These are phyloP conservation scores for Leccinum pellstonianum DNA, from an alignment of 768 basidiomycete species.

Conservation along the genomic window DNA sequence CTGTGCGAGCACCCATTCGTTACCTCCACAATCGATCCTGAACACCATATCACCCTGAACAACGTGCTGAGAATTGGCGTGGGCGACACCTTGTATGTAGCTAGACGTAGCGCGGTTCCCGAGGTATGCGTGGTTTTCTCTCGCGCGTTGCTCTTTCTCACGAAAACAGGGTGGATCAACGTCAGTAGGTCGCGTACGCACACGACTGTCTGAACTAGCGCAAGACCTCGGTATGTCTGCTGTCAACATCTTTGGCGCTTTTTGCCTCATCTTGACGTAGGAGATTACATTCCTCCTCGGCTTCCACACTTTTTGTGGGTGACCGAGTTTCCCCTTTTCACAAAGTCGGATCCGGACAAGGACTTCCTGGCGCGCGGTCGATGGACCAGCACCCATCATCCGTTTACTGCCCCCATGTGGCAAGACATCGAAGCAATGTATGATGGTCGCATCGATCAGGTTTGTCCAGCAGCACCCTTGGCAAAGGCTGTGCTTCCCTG, in stretches of 20 bases:
- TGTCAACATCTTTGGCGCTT: constrained; percentile 3
- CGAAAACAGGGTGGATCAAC: constrained; percentile 79
- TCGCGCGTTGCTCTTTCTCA: constrained; percentile 19
- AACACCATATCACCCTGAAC: constrained; percentile 36
- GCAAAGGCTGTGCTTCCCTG: neutral
- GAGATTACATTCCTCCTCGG: constrained; percentile 52
- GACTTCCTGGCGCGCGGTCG: constrained; percentile 80
- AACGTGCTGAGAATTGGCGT: constrained; percentile 41
- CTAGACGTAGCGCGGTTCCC: constrained; percentile 47
- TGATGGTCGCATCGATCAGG: constrained; percentile 60
- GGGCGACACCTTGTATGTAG: constrained; percentile 60
- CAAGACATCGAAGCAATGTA: constrained; percentile 81
- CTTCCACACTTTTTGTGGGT: constrained; percentile 90
- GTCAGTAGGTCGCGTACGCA: constrained; percentile 66
- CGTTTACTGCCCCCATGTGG: constrained; percentile 94
- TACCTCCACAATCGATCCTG: constrained; percentile 25
- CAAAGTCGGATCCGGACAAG: constrained; percentile 84
- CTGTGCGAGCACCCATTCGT: constrained; percentile 37
- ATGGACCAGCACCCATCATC: constrained; percentile 93
- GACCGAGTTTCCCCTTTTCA: constrained; percentile 93
- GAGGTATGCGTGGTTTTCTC: constrained; percentile 43
- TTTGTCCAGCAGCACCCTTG: constrained; percentile 29
- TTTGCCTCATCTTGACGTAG: constrained; percentile 36
- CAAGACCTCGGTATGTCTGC: constrained; percentile 54
- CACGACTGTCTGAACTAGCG: constrained; percentile 65